A percentile compares a stretch with the other conserved stretches of the same genome.
These are phyloP conservation scores for Colletotrichum musae DNA, from an alignment of 2,329 filamentous ascomycete genomes.

Conservation along the genomic window DNA sequence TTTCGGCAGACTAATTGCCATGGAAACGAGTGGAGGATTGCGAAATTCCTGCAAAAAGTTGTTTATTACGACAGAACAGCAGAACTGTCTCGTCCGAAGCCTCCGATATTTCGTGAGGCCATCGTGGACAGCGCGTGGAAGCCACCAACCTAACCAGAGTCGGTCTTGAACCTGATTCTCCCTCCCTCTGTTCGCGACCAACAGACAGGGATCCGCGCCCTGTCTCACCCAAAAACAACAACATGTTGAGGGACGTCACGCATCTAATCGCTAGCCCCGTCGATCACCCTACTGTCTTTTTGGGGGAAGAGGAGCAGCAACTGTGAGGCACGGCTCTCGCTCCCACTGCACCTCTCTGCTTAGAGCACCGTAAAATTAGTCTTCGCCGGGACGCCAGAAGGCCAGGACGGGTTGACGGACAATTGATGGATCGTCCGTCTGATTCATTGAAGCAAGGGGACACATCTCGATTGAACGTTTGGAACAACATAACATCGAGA, in stretches of 20 bases:
- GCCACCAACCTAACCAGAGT: neutral
- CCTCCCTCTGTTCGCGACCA: constrained; percentile 25
- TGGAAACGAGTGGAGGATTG: constrained; percentile 29
- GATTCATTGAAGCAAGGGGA: constrained; percentile 35
- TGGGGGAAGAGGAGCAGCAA: neutral
- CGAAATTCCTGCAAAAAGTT: neutral
- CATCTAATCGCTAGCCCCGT: constrained; percentile 35
- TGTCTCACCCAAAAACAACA: constrained; percentile 34
- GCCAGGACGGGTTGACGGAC: constrained; percentile 21
- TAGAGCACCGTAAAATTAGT: neutral
- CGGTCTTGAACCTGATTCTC: constrained; percentile 9
- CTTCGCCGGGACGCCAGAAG: constrained; percentile 17
- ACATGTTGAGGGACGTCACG: constrained; percentile 20
- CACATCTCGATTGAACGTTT: constrained; percentile 14
- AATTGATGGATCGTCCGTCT: constrained; percentile 27
- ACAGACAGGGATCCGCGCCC: constrained; percentile 31
- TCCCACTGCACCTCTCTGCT: neutral
- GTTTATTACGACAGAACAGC: constrained; percentile 12
- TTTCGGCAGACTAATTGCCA: constrained; percentile 27
- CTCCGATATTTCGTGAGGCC: constrained; percentile 20
- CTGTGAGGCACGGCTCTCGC: constrained; percentile 4
- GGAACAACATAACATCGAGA: constrained; percentile 26
- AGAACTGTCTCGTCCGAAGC: constrained; percentile 5
- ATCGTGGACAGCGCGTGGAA: constrained; percentile 28
- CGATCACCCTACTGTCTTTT: constrained; percentile 32